Conservation (phyloP, 345 rosid genomes). For the Salix koriyanagi region DNA sequence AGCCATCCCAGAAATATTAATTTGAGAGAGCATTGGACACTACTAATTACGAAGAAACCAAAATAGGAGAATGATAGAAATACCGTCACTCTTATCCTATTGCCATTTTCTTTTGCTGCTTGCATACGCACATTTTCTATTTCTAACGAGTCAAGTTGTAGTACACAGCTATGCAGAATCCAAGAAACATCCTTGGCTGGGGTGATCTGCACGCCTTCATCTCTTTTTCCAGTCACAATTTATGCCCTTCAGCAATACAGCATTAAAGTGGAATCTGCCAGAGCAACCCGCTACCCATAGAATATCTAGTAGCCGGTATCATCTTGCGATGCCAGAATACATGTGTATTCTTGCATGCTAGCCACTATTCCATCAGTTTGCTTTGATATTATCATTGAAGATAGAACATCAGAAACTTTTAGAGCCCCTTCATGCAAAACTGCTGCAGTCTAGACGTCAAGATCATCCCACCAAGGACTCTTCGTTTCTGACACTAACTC, state of each 20-base stretch:
- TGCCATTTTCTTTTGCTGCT: background rate
- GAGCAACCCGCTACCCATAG: background rate
- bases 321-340: background rate
- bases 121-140: background rate
- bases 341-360: background rate
- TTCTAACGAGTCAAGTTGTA: background rate
- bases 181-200: background rate
- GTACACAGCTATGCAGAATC: background rate
- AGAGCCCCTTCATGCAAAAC: background rate
- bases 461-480: background rate
- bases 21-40: background rate
- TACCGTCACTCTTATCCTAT: background rate
- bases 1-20: background rate
- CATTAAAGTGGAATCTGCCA: background rate
- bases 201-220: background rate
- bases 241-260: background rate
- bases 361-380: background rate
- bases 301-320: background rate
- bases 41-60: background rate
- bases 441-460: background rate
- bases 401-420: background rate
- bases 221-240: background rate
- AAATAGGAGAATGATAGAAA: background rate
- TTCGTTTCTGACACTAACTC: background rate
- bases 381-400: background rate